Base-by-base conservation (phyloP, 768 basidiomycete species). In the Albatrellus ellisii region DNA sequence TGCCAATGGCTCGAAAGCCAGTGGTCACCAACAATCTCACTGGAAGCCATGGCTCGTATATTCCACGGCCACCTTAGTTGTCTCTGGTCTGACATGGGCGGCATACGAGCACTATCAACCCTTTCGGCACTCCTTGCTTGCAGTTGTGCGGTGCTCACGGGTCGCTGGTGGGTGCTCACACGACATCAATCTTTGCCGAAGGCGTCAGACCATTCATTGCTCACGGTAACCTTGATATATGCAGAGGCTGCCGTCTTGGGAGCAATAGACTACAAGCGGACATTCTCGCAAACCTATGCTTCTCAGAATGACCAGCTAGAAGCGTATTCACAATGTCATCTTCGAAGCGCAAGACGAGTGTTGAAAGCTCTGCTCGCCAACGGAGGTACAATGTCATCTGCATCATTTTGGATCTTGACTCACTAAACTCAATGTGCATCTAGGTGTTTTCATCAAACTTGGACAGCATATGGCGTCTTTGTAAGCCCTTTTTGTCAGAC, bases 381-480 rank as follows among this genome's bases (percentile, higher is more conserved):
- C 52, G 90, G 91, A 67, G 83, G 87, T 78, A 36, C 42, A 70
- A n/a, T 33, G 39, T 21, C 28, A 24, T 32, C 17, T 31, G 17
- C 20, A 42, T 44, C 15, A 17, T 27, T 14, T 18, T 18, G 20
- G 15, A 20, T 46, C 22, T 31, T 31, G 28, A 14, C 11, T 10
- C 18, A 35, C 32, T 46, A 14, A 47, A 40, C 22, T 7, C 32
- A 28, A 21, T 49, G 20, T 29, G 4, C 42, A 11, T 45, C 4
- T 44, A 79, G 84, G 84, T 14, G 73, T 90, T 18, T 89, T 85
- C 57, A 86, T 91, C 53, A 88, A 90, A 56, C 59, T 89, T 52
- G 95, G 92, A 2, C 94, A 99, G 50, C 83, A 78, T 66, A 79
- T 82, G 63, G 85, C 83, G 56, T 82, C 64, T 56, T 68, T 58